Conservation (phyloP, 805 yeast species). For the Yamadazyma insecticola region DNA sequence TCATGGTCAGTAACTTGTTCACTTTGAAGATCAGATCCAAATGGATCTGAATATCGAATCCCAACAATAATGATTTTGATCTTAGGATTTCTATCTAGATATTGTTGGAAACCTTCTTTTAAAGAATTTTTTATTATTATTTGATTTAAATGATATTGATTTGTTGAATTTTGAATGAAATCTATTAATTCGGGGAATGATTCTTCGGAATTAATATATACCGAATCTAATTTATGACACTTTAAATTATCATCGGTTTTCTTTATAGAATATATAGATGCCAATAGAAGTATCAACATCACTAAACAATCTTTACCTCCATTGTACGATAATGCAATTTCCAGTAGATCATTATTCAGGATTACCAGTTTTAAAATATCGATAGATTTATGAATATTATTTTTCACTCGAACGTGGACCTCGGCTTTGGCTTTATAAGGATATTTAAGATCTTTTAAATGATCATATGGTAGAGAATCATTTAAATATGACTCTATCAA, state of each 20-base stretch:
- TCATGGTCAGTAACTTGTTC: slow-evolving; percentile 79
- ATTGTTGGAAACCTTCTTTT: slow-evolving; percentile 66
- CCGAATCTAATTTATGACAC: slow-evolving; percentile 46
- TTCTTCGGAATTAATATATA: slow-evolving; percentile 70
- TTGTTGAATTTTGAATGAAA: slow-evolving; percentile 56
- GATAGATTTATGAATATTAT: slow-evolving; percentile 22
- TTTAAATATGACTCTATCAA: slow-evolving; percentile 26
- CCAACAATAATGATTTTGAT: slow-evolving; percentile 84
- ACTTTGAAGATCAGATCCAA: slow-evolving; percentile 52
- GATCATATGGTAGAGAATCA: slow-evolving; percentile 20
- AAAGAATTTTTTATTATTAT: slow-evolving; percentile 44
- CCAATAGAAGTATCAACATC: slow-evolving; percentile 69
- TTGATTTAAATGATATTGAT: slow-evolving; percentile 50
- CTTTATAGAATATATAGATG: slow-evolving; percentile 30
- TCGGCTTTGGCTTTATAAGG: not conserved
- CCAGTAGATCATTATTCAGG: slow-evolving; percentile 28
- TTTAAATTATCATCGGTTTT: slow-evolving; percentile 13
- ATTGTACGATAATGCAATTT: slow-evolving; percentile 79
- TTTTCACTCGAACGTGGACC: slow-evolving; percentile 15
- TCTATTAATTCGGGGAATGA: slow-evolving; percentile 67
- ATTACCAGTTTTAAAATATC: slow-evolving; percentile 23
- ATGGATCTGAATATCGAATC: slow-evolving; percentile 84
- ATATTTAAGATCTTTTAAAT: slow-evolving; percentile 1
- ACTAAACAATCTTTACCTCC: slow-evolving; percentile 98
- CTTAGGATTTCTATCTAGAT: slow-evolving; percentile 46